Evolutionary conservation across 208 protist species (phyloP).

Genomic region (Strigomonas oncopelti): DNA sequence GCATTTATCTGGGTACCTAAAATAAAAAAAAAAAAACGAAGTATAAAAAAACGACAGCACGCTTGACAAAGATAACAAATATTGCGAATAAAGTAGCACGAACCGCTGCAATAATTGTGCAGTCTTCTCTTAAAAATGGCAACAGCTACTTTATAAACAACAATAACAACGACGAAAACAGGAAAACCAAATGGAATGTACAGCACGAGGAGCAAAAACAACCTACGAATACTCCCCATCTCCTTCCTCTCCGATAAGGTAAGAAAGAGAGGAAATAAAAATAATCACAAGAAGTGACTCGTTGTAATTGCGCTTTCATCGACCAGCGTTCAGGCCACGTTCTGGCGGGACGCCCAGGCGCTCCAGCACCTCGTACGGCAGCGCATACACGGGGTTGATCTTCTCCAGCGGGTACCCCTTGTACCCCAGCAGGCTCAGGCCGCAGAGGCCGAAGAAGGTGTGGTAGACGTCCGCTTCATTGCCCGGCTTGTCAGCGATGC

Average conservation of each 20-base stretch:
- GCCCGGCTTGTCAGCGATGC: conserved; percentile 97
- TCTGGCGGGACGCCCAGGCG: conserved; percentile 42
- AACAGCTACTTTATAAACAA: too few species aligned
- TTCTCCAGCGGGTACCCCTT: conserved; percentile 47
- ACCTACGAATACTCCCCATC: background rate
- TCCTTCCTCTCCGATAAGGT: background rate
- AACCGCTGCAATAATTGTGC: background rate
- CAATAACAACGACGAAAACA: conserved; percentile 11
- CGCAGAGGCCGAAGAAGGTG: conserved; percentile 98
- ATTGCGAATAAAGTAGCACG: background rate
- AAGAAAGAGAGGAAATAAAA: background rate
- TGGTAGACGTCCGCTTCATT: conserved; percentile 99
- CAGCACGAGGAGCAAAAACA: background rate
- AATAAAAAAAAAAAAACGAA: conserved; percentile 13
- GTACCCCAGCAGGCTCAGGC: conserved; percentile 91
- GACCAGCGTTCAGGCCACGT: conserved; percentile 53
- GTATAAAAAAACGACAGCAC: background rate
- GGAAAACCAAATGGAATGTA: conserved; percentile 10
- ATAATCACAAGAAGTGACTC: too few species aligned
- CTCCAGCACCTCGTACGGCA: conserved; percentile 81
- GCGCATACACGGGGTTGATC: conserved; percentile 90
- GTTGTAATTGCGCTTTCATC: too few species aligned
- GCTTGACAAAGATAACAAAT: background rate
- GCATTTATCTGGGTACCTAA: too few species aligned
- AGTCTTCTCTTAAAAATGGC: too few species aligned